These are phyloP conservation scores for Penicillium sp. DNA, from an alignment of 2,329 filamentous ascomycete genomes.

Conservation along the genomic window DNA sequence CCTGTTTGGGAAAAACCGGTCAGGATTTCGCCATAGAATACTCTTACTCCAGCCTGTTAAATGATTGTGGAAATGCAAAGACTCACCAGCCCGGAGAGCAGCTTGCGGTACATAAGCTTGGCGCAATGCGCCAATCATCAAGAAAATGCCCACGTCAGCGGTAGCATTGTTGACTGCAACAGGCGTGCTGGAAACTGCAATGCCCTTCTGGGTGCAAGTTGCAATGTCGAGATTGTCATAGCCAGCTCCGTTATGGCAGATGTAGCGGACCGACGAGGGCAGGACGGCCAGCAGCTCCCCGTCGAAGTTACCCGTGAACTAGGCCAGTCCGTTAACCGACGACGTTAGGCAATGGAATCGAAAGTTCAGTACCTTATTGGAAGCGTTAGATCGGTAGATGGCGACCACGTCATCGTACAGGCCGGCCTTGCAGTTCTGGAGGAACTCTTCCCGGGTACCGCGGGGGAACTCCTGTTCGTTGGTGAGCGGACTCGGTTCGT, in stretches of 20 bases:
- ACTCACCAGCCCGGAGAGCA: constrained; percentile 42
- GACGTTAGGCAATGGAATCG: background rate
- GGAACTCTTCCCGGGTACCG: constrained; percentile 55
- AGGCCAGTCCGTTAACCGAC: background rate
- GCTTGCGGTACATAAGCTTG: constrained; percentile 44
- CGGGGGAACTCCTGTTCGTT: constrained; percentile 50
- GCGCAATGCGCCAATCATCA: constrained; percentile 48
- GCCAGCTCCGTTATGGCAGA: constrained; percentile 57
- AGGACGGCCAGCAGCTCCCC: constrained; percentile 47
- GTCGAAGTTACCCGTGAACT: constrained; percentile 50
- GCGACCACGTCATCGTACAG: constrained; percentile 55
- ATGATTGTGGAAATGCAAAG: background rate
- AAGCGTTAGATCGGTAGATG: constrained; percentile 59
- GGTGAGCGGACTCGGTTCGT: constrained; percentile 1
- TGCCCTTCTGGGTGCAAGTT: constrained; percentile 49
- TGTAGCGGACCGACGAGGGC: constrained; percentile 48
- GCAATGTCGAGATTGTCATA: constrained; percentile 60
- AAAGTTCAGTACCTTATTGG: constrained; percentile 42
- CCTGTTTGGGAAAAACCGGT: constrained; percentile 21
- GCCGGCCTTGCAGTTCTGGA: constrained; percentile 54
- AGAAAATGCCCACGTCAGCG: constrained; percentile 48
- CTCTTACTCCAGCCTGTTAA: too few species aligned
- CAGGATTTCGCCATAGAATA: background rate
- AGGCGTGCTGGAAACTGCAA: constrained; percentile 46
- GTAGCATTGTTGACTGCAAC: constrained; percentile 49